Evolutionary conservation across 2,329 filamentous ascomycete species (phyloP), one percentile per base, ranked within the genome.

Genomic region (Penicillium sp.): DNA sequence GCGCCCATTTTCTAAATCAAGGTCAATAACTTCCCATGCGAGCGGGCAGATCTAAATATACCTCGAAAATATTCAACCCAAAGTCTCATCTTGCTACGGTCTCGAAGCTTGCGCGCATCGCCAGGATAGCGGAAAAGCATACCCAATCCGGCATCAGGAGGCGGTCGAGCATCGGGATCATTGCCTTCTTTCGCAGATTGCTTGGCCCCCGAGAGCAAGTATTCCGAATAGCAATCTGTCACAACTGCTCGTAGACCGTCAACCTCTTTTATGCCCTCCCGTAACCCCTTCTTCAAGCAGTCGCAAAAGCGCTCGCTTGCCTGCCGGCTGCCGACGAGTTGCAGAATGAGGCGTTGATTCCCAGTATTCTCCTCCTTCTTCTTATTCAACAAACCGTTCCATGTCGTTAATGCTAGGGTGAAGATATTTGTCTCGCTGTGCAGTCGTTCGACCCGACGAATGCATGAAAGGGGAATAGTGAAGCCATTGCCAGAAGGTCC

Each of bases 251-350:
- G 90, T 70, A 98, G 83, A 73, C 89, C 93, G 52, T 89, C 89
- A 3, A 97, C 91, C 63, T 92, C 93, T 60, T 90, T 91, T 68
- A 98, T 92, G 14, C 89, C 91, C 56, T 91, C 88, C 60, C 93
- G 84, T 50, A 99, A 79, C 0, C 93, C 93, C 71, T 89, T 91
- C 77, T 98, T 99, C 63, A 99, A 81, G 6, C 90, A 91, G 77
- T 99, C 95, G 73, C 95, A 99, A 77, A 99, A 99, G 53, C 92
- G 84, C 76, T 99, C 95, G 73, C 93, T 98, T 48, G 90, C 87
- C 70, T 89, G 90, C 55, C 93, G 86, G 70, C 90, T 95, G 27
- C 93, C 93, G 27, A 91, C 91, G 48, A 99, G 86, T 74, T 96
- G 91, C 58, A 99, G 85, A 1, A 92, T 96, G 64, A 99, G 89